These are phyloP conservation scores for Fusarium hainanense DNA, from an alignment of 2,329 filamentous ascomycete species.

Conservation along the genomic window DNA sequence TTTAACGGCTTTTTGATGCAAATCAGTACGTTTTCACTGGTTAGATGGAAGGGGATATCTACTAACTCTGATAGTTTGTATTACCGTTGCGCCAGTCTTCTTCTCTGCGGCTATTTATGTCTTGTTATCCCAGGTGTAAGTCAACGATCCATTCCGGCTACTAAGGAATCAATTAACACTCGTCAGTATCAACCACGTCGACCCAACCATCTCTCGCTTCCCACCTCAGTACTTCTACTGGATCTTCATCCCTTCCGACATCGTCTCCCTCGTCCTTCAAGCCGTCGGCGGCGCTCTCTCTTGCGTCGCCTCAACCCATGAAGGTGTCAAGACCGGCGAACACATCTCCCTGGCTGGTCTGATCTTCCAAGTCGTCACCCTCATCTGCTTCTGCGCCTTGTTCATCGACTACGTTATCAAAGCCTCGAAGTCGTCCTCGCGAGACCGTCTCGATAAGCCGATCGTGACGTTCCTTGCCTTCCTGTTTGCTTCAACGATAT, in stretches of 20 bases:
- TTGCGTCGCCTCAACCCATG: constrained; percentile 49
- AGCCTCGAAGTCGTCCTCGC: constrained; percentile 44
- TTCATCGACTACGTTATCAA: constrained; percentile 56
- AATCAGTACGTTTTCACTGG: constrained; percentile 60
- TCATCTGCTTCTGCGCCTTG: constrained; percentile 57
- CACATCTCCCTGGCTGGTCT: constrained; percentile 63
- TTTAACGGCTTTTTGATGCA: constrained; percentile 72
- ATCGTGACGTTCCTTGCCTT: constrained; percentile 63
- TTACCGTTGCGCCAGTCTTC: constrained; percentile 49
- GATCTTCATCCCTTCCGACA: constrained; percentile 56
- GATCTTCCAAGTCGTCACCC: constrained; percentile 62
- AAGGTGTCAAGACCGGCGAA: constrained; percentile 53
- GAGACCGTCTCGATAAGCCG: constrained; percentile 46
- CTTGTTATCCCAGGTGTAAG: constrained; percentile 46
- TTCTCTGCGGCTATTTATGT: constrained; percentile 47
- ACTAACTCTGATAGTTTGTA: constrained; percentile 45
- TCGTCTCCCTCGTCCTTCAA: constrained; percentile 63
- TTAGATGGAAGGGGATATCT: neutral
- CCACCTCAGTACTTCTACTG: constrained; percentile 41
- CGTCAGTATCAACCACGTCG: constrained; percentile 37
- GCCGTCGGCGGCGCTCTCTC: constrained; percentile 62
- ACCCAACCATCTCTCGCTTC: constrained; percentile 41
- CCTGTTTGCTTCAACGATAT: constrained; percentile 62
- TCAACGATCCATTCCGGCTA: neutral
- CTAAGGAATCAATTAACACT: neutral